Conservation (phyloP, 257 asterid species). For the Solanum arcanum region DNA sequence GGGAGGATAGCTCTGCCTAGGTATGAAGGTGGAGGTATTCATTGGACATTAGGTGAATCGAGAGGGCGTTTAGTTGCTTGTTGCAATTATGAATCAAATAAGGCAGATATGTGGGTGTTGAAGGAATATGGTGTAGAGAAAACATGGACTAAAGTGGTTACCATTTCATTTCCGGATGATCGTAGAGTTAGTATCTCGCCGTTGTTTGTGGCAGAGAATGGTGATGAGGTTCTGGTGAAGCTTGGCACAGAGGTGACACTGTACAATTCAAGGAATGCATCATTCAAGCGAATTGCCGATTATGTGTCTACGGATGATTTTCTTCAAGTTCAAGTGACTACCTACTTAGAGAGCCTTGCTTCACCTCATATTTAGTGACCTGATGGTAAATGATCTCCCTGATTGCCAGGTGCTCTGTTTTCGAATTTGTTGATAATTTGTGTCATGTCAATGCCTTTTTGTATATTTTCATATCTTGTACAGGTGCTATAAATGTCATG, state of each 20-base stretch:
- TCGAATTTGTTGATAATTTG: not conserved
- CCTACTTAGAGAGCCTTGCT: constrained; percentile 18
- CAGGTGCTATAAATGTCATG: not conserved
- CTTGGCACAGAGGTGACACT: constrained; percentile 1
- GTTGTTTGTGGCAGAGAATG: constrained; percentile 13
- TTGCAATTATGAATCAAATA: not conserved
- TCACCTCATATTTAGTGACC: constrained; percentile 4
- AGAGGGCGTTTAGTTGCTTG: constrained; percentile 7
- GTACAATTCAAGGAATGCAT: constrained; percentile 1
- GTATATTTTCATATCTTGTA: not conserved
- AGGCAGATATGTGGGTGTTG: constrained; percentile 25
- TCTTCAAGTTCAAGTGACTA: not conserved
- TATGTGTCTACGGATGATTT: not conserved
- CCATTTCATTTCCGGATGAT: not conserved
- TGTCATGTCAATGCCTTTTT: not conserved
- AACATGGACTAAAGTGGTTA: constrained; percentile 22
- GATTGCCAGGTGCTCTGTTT: not conserved
- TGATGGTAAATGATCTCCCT: not conserved
- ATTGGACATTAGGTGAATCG: not conserved
- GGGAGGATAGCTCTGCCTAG: not conserved
- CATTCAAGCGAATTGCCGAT: not conserved
- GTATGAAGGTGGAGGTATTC: not conserved
- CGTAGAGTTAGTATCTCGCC: not conserved
- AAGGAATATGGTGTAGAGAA: constrained; percentile 20
- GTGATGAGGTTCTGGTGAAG: constrained; percentile 5